These are phyloP conservation scores for Penicillium soppii DNA, from an alignment of 495 filamentous ascomycete genomes.

Conservation along the genomic window DNA sequence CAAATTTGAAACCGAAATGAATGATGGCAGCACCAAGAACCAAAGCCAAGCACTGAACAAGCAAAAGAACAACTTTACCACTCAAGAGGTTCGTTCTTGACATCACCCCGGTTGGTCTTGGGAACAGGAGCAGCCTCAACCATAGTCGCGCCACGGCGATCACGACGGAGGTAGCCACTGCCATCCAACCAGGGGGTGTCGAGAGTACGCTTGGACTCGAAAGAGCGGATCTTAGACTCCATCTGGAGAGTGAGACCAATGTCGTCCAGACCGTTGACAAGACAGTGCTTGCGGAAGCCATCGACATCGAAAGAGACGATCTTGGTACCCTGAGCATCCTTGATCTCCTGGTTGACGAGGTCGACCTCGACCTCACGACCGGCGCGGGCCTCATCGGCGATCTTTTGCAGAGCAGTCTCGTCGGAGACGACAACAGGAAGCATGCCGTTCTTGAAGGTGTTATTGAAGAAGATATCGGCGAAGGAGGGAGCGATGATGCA, in stretches of 20 bases:
- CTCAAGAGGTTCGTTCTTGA: constrained; percentile 82
- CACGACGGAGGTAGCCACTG: constrained; percentile 74
- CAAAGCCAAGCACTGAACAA: constrained; percentile 11
- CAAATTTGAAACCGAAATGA: constrained; percentile 6
- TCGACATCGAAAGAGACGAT: constrained; percentile 84
- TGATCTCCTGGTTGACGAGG: constrained; percentile 81
- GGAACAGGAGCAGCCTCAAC: constrained; percentile 84
- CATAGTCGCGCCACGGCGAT: constrained; percentile 61
- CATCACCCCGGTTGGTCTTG: constrained; percentile 86
- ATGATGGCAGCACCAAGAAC: constrained; percentile 6
- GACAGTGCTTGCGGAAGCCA: constrained; percentile 88
- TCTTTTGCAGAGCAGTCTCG: constrained; percentile 59
- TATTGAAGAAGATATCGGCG: constrained; percentile 99
- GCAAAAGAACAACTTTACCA: constrained; percentile 59
- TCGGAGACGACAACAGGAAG: constrained; percentile 78
- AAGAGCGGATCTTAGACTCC: constrained; percentile 81
- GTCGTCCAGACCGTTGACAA: constrained; percentile 93
- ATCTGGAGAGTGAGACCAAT: constrained; percentile 93
- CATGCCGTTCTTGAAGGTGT: constrained; percentile 99
- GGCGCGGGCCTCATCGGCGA: constrained; percentile 77
- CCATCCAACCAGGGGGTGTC: constrained; percentile 95
- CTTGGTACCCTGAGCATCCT: constrained; percentile 66
- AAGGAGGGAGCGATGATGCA: constrained; percentile 90
- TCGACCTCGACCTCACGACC: constrained; percentile 91
- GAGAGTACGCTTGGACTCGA: constrained; percentile 72